phyloP scores from a whole-genome alignment of 805 yeast species.

The Yamadazyma sp. region DNA sequence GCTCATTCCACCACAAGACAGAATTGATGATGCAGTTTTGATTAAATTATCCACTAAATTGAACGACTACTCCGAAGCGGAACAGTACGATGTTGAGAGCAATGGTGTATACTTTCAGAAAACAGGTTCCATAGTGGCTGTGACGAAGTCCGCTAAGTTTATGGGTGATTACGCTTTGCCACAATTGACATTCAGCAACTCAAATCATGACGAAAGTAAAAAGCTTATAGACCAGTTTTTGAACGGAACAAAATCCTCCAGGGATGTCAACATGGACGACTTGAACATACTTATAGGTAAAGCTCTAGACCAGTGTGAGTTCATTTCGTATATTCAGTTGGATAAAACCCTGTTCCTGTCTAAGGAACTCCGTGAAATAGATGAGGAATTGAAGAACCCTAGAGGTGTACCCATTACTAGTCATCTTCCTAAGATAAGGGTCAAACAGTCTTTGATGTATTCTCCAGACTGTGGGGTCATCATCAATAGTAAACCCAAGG shows the following conservation, averaged over 20 bases:
- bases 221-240: conserved; percentile 43
- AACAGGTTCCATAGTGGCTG: conserved; percentile 59
- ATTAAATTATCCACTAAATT: conserved; percentile 31
- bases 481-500: conserved; percentile 26
- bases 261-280: conserved; percentile 38
- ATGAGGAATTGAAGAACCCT: conserved; percentile 70
- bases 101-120: conserved; percentile 66
- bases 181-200: conserved; percentile 47
- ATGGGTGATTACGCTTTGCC: conserved; percentile 62
- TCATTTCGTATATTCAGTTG: conserved; percentile 64
- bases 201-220: conserved; percentile 46
- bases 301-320: conserved; percentile 61
- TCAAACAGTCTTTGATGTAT: conserved; percentile 62
- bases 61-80: conserved; percentile 47
- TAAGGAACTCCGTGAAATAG: conserved; percentile 58
- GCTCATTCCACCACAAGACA: conserved; percentile 15
- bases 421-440: conserved; percentile 52
- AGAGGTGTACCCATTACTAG: conserved; percentile 70
- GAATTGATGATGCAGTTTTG: conserved; percentile 32
- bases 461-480: conserved; percentile 87
- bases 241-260: conserved; percentile 41
- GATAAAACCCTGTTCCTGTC: conserved; percentile 56
- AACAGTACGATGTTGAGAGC: conserved; percentile 50
- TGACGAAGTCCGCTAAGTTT: conserved; percentile 64
- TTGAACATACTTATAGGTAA: conserved; percentile 35